phyloP scores from a whole-genome alignment of 108 stramenopile species.

The Pseudonitzschia delicatissima region DNA sequence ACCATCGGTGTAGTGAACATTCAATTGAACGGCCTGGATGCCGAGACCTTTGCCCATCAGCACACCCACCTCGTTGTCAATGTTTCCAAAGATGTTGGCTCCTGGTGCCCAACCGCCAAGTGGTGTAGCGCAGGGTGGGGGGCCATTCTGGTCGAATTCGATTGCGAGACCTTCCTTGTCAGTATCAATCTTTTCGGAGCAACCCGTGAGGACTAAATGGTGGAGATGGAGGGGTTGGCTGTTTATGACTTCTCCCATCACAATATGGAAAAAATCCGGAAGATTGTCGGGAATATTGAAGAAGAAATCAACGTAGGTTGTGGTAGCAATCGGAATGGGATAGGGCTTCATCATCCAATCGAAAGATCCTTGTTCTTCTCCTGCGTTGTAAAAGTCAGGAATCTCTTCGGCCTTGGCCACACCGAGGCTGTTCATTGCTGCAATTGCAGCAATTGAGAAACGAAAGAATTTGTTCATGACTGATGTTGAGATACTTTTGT shows the following conservation, averaged over 20 bases:
- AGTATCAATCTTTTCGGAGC: too few relatives aligned
- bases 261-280: neutral
- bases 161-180: too few relatives aligned
- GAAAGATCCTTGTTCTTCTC: neutral
- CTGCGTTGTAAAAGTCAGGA: neutral
- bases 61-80: neutral
- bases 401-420: too few relatives aligned
- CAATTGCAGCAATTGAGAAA: too few relatives aligned
- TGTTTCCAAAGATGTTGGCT: neutral
- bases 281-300: neutral
- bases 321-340: neutral
- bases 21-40: neutral
- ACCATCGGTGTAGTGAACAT: slow-evolving; percentile 10
- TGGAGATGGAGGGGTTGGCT: neutral
- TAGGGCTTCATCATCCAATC: neutral
- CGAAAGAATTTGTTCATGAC: too few relatives aligned
- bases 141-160: too few relatives aligned
- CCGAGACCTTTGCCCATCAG: neutral
- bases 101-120: neutral
- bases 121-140: neutral
- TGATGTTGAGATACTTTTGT: too few relatives aligned
- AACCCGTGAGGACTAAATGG: neutral
- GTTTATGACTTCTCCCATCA: neutral
- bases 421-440: too few relatives aligned
- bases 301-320: neutral